Conservation (phyloP, 192 early-diverging fungal species). For the Coemansia sp. region DNA sequence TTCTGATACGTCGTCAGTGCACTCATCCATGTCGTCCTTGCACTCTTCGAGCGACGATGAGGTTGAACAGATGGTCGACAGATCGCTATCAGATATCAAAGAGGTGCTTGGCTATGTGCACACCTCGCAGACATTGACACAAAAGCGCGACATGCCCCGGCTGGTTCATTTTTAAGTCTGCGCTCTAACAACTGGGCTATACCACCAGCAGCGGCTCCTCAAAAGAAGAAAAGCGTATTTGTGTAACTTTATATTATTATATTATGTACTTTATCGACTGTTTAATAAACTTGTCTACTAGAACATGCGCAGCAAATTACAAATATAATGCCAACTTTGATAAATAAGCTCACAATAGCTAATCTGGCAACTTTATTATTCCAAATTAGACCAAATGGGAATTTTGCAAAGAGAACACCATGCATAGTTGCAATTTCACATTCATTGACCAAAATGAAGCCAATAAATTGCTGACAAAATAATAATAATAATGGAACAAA, state of each 20-base stretch:
- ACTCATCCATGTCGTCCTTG: constrained; percentile 9
- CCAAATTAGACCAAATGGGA: not conserved
- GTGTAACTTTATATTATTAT: constrained; percentile 4
- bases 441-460: not conserved
- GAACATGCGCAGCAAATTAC: constrained; percentile 7
- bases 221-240: not conserved
- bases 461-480: not conserved
- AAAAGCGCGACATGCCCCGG: constrained; percentile 36
- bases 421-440: not conserved
- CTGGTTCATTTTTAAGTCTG: constrained; percentile 38
- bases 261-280: constrained; percentile 15
- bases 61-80: constrained; percentile 10
- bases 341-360: not conserved
- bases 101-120: constrained; percentile 40
- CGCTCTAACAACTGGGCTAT: not conserved
- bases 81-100: constrained; percentile 39
- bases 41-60: constrained; percentile 11
- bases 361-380: not conserved
- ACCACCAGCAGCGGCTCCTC: too few species aligned
- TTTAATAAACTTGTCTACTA: constrained; percentile 14
- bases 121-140: constrained; percentile 28
- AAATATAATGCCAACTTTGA: not conserved
- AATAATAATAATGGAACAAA: not conserved
- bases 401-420: not conserved
- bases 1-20: constrained; percentile 18